These are phyloP conservation scores for Venustampulla echinocandica DNA, from an alignment of 495 filamentous ascomycete genomes.

Conservation along the genomic window DNA sequence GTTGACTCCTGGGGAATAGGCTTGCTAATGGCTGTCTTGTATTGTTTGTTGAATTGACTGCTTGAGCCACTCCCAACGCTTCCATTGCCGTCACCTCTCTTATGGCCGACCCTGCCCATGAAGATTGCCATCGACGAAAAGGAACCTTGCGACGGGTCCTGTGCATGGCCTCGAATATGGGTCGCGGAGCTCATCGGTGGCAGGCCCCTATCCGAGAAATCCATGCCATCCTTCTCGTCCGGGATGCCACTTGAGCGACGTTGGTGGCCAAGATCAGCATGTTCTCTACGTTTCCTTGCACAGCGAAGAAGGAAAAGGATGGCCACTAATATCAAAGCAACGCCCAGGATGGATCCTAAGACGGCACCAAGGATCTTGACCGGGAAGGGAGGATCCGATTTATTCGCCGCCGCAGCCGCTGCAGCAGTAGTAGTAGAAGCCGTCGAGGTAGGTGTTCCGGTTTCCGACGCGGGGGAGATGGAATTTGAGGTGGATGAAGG, in stretches of 20 bases:
- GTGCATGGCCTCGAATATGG: constrained; percentile 38
- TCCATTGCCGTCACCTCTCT: constrained; percentile 33
- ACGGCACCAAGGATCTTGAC: constrained; percentile 64
- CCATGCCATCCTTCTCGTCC: constrained; percentile 42
- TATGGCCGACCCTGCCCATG: constrained; percentile 38
- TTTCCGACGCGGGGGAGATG: constrained; percentile 32
- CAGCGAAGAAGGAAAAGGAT: constrained; percentile 62
- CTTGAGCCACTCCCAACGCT: constrained; percentile 38
- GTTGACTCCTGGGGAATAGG: constrained; percentile 33
- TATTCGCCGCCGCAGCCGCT: constrained; percentile 30
- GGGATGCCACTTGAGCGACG: constrained; percentile 39
- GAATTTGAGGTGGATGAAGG: constrained; percentile 30
- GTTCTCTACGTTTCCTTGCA: constrained; percentile 35
- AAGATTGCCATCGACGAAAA: constrained; percentile 50
- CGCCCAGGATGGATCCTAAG: constrained; percentile 67
- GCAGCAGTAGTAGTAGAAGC: constrained; percentile 25
- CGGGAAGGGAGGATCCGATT: constrained; percentile 16
- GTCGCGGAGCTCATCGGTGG: constrained; percentile 27
- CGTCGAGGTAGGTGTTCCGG: constrained; percentile 21
- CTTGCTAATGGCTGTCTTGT: constrained; percentile 46
- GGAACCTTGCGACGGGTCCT: constrained; percentile 37
- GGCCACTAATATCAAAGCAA: constrained; percentile 58
- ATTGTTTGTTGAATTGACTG: constrained; percentile 41
- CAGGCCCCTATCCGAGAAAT: constrained; percentile 44
- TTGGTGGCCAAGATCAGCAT: constrained; percentile 37